A percentile compares a stretch with the other conserved stretches of the same genome.
Conservation (phyloP, 805 yeast species). For the Teunomyces pallodes region DNA sequence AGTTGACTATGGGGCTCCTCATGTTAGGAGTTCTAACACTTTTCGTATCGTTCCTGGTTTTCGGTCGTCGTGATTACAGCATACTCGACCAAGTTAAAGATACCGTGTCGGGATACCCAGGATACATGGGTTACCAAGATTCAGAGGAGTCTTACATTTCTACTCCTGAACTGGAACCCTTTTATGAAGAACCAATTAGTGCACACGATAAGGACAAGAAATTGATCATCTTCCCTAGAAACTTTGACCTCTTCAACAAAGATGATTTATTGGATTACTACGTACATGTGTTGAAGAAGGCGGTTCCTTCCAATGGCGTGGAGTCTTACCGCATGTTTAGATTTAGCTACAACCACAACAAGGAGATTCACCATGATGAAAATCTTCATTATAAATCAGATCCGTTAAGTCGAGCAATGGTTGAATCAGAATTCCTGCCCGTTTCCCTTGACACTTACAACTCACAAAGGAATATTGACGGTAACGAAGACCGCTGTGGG, state of each 20-base stretch:
- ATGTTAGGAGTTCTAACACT: not conserved
- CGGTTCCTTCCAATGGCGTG: not conserved
- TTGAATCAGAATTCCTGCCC: not conserved
- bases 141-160: not conserved
- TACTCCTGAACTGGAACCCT: not conserved
- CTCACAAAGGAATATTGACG: not conserved
- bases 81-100: not conserved
- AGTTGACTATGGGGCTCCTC: not conserved
- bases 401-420: not conserved
- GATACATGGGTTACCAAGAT: not conserved
- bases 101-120: not conserved
- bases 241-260: not conserved
- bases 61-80: not conserved
- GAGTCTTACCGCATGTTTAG: not conserved
- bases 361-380: not conserved
- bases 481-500: not conserved
- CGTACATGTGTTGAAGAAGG: not conserved
- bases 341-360: slow-evolving; percentile 3
- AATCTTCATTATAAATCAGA: not conserved
- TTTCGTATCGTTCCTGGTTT: not conserved
- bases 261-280: slow-evolving; percentile 2
- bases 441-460: not conserved
- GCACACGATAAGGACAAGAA: slow-evolving; percentile 2
- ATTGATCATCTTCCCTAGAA: slow-evolving; percentile 1
- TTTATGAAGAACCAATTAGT: not conserved